These are phyloP conservation scores for Rhamnella rubrinervis DNA, from an alignment of 331 rosid species.

Conservation along the genomic window DNA sequence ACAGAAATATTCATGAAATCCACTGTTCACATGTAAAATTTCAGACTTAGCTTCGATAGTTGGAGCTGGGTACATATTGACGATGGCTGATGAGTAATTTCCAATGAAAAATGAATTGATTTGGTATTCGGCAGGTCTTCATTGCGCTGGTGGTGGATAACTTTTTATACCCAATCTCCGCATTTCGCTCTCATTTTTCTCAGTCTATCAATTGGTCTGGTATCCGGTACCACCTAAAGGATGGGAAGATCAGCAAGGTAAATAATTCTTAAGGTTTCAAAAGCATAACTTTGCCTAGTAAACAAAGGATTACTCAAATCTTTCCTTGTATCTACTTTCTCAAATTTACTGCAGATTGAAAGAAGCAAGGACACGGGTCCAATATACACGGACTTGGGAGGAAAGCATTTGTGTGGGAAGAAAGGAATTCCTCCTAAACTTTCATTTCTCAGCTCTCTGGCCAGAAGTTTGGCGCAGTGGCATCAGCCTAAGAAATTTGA, in stretches of 20 bases:
- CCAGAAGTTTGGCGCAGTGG: slow-evolving; percentile 61
- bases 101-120: slow-evolving; percentile 17
- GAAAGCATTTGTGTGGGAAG: slow-evolving; percentile 79
- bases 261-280: slow-evolving; percentile 13
- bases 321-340: slow-evolving; percentile 9
- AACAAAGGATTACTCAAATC: background rate
- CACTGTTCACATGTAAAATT: background rate
- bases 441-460: slow-evolving; percentile 63
- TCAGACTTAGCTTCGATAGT: slow-evolving; percentile 4
- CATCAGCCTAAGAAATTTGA: slow-evolving; percentile 75
- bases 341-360: slow-evolving; percentile 67
- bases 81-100: slow-evolving; percentile 20
- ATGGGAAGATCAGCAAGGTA: slow-evolving; percentile 87
- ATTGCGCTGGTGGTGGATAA: slow-evolving; percentile 87
- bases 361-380: slow-evolving; percentile 78
- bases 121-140: slow-evolving; percentile 65
- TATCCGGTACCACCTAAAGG: slow-evolving; percentile 72
- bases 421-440: slow-evolving; percentile 60
- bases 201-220: slow-evolving; percentile 98
- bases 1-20: background rate
- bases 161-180: slow-evolving; percentile 83
- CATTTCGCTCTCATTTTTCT: slow-evolving; percentile 83
- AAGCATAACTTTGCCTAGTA: background rate
- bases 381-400: slow-evolving; percentile 77
- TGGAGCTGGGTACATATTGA: slow-evolving; percentile 4